Percentiles rank a stretch among this genome's conserved stretches.
These are phyloP conservation scores for Hyparrhenia diplandra DNA, from an alignment of 176 grass and related monocot genomes.

Conservation along the genomic window DNA sequence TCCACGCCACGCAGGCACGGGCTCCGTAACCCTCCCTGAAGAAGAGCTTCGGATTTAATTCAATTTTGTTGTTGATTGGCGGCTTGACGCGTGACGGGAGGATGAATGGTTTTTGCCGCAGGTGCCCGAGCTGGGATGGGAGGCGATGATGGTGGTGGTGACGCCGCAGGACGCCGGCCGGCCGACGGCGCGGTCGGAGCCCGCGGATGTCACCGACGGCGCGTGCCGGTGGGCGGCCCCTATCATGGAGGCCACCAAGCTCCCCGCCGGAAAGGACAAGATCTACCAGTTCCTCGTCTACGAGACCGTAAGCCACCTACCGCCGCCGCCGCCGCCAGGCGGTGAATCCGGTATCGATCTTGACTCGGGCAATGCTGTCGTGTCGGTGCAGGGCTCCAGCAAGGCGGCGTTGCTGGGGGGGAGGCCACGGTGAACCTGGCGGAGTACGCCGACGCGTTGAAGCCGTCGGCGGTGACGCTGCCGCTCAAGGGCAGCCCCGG, in stretches of 20 bases:
- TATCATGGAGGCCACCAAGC: constrained; percentile 67
- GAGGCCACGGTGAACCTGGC: constrained; percentile 75
- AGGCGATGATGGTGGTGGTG: constrained; percentile 73
- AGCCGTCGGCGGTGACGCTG: constrained; percentile 62
- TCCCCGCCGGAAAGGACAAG: constrained; percentile 74
- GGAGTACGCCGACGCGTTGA: constrained; percentile 81
- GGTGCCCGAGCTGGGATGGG: constrained; percentile 67
- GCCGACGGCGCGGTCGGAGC: constrained; percentile 74
- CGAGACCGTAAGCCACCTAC: constrained; percentile 41
- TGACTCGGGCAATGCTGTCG: constrained; percentile 33
- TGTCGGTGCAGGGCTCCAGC: constrained; percentile 60
- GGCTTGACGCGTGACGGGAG: constrained; percentile 23
- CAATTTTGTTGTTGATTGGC: neutral
- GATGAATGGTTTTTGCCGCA: neutral
- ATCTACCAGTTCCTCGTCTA: constrained; percentile 82
- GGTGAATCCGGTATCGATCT: neutral
- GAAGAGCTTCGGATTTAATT: neutral
- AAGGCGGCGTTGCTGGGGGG: constrained; percentile 82
- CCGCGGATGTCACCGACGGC: constrained; percentile 51
- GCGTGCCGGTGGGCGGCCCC: constrained; percentile 59
- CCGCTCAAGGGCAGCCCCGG: constrained; percentile 74
- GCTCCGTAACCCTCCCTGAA: neutral
- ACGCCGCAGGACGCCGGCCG: constrained; percentile 67
- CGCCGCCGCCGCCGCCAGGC: neutral
- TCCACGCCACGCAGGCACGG: constrained; percentile 73